Base-by-base conservation (phyloP, 2,329 filamentous ascomycete genomes). In the Lecanicillium sp. region DNA sequence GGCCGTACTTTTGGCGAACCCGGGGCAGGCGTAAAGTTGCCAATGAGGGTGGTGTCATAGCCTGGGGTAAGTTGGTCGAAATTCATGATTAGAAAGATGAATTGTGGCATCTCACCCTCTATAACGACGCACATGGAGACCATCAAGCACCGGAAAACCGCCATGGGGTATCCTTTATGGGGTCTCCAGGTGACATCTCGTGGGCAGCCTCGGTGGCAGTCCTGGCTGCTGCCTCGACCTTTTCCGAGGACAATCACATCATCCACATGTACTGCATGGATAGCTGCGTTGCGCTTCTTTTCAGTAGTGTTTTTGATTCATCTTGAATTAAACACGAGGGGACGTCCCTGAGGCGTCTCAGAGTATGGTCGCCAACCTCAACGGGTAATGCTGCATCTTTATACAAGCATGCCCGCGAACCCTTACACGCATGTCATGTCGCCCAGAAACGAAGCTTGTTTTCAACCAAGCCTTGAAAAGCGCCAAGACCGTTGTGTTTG, bases 61-160 rank as follows among this genome's bases (percentile, higher is more conserved):
- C 51, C 49, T 45, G 42, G 10, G 30, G 29, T 4, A 15, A 10
- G 11, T 30, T 12, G 36, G 37, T 21, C 21, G 35, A 2, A 12
- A 17, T 30, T 11, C 5, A 19, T 11, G 15, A 45, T 35, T 35
- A 23, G 3, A 3, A 30, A 20, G 17, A 42, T 3, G 21, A n/a
- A 33, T 11, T 9, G 14, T 14, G 20, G n/a, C 8, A 32, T 10
- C 39, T 1, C 27, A 48, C 50, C 61, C 41, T 64, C 62, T 61
- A 64, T 64, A 48, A 65, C 59, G 39, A 63, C 56, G 17, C 58
- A 56, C 33, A 54, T 53, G 27, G 58, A 58, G 19, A 62, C 50
- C 42, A 57, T 51, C 10, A 58, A 30, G 24, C 54, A 55, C 56
- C 56, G 57, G 27, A 52, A 48, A 29, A 60, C 55, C 19, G 58